These are phyloP conservation scores for Kodamaea kakaduensis DNA, from an alignment of 805 yeast species.

Conservation along the genomic window DNA sequence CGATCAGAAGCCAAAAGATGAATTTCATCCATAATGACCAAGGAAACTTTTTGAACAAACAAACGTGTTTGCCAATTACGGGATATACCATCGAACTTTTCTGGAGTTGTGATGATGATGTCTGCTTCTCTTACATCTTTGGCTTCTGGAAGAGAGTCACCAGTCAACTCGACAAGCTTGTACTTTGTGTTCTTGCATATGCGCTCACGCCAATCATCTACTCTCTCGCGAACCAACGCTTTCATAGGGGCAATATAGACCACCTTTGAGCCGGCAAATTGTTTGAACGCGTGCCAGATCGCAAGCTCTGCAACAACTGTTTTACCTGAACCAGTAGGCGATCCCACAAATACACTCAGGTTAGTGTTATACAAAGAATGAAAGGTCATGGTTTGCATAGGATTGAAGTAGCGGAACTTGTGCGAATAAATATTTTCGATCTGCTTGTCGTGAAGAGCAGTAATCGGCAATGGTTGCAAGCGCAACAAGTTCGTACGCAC, in stretches of 20 bases:
- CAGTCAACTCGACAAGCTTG: conserved; percentile 72
- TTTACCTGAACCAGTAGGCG: conserved; percentile 97
- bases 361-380: conserved; percentile 80
- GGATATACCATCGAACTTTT: conserved; percentile 82
- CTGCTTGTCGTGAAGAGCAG: conserved; percentile 67
- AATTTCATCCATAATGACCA: conserved; percentile 82
- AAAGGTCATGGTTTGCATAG: conserved; percentile 97
- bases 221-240: conserved; percentile 78
- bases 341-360: conserved; percentile 84
- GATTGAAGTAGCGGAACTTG: conserved; percentile 84
- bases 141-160: conserved; percentile 76
- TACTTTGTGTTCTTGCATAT: conserved; percentile 44
- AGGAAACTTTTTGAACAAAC: conserved; percentile 69
- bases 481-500: conserved; percentile 75
- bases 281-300: conserved; percentile 91
- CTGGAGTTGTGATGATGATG: conserved; percentile 79
- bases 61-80: conserved; percentile 80
- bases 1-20: conserved; percentile 81
- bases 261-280: conserved; percentile 73
- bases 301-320: conserved; percentile 97
- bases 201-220: conserved; percentile 69
- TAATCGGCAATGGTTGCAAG: conserved; percentile 79
- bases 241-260: conserved; percentile 90
- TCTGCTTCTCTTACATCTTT: conserved; percentile 63
- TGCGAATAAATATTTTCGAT: conserved; percentile 64